Conservation (phyloP, 345 rosid species). For the Citrus medica region DNA sequence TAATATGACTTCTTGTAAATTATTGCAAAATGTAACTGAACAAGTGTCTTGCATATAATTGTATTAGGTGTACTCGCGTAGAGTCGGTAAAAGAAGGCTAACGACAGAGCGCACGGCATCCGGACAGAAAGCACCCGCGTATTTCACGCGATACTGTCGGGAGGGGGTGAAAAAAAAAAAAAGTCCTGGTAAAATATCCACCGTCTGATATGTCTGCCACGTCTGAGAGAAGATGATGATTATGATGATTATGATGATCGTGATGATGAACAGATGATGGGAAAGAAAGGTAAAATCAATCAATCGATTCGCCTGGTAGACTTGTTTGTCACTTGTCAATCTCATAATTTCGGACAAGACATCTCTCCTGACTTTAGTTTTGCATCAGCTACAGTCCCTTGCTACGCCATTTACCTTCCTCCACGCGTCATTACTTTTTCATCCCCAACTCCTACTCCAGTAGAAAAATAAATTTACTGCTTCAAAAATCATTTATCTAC, state of each 20-base stretch:
- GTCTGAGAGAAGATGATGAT: neutral
- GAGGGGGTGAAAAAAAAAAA: neutral
- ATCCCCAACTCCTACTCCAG: no score
- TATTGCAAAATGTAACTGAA: no score
- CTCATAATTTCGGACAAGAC: conserved; percentile 16
- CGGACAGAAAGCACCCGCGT: conserved; percentile 39
- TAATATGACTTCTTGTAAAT: no score
- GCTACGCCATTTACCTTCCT: no score
- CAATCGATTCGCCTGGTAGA: neutral
- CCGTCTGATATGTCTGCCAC: conserved; percentile 26
- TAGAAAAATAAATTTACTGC: no score
- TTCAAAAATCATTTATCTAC: no score
- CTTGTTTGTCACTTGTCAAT: conserved; percentile 8
- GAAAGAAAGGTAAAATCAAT: neutral
- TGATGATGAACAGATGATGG: neutral
- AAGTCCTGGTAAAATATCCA: conserved; percentile 14
- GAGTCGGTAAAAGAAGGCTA: neutral
- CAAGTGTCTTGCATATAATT: no score
- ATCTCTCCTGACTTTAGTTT: conserved; percentile 12
- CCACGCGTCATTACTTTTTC: neutral
- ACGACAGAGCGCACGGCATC: neutral
- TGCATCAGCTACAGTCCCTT: conserved; percentile 12
- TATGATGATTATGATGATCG: no score
- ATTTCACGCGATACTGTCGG: conserved; percentile 43
- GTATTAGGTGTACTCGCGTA: no score